These are phyloP conservation scores for Domatiomyces catenatus DNA, from an alignment of 2,329 filamentous ascomycete species.

Conservation along the genomic window DNA sequence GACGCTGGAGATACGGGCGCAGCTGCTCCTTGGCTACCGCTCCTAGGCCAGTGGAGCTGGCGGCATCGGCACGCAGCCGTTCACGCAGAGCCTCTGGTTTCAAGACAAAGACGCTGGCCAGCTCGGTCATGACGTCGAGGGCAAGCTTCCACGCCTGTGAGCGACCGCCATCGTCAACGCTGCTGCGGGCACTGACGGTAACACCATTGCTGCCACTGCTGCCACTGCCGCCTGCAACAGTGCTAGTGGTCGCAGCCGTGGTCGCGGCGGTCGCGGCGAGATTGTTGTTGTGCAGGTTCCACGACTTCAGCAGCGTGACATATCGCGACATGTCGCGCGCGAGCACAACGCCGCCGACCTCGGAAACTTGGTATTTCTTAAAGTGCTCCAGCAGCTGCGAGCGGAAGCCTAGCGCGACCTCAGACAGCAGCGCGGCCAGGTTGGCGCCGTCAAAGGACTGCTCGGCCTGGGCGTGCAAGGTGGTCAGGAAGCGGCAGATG, in stretches of 20 bases:
- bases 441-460: conserved; percentile 71
- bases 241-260: neutral
- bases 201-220: neutral
- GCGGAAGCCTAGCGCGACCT: conserved; percentile 67
- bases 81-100: conserved; percentile 63
- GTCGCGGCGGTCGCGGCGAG: too few relatives aligned
- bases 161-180: conserved; percentile 36
- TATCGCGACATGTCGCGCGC: conserved; percentile 94
- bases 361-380: conserved; percentile 84
- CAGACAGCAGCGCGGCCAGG: conserved; percentile 63
- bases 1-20: conserved; percentile 65
- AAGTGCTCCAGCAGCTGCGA: conserved; percentile 77
- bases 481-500: conserved; percentile 65
- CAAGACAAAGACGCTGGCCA: conserved; percentile 91
- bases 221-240: neutral
- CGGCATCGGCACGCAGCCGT: conserved; percentile 29
- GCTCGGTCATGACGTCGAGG: conserved; percentile 78
- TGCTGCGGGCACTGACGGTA: neutral
- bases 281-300: conserved; percentile 40
- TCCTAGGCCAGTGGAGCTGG: conserved; percentile 21
- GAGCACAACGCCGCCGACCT: conserved; percentile 85
- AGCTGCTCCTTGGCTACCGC: conserved; percentile 49
- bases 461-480: conserved; percentile 46
- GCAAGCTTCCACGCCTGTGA: conserved; percentile 19
- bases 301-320: conserved; percentile 67